Evolutionary conservation across 768 basidiomycete species (phyloP), one percentile per base, ranked within the genome.

Genomic region (Melanogaster broomeanus): DNA sequence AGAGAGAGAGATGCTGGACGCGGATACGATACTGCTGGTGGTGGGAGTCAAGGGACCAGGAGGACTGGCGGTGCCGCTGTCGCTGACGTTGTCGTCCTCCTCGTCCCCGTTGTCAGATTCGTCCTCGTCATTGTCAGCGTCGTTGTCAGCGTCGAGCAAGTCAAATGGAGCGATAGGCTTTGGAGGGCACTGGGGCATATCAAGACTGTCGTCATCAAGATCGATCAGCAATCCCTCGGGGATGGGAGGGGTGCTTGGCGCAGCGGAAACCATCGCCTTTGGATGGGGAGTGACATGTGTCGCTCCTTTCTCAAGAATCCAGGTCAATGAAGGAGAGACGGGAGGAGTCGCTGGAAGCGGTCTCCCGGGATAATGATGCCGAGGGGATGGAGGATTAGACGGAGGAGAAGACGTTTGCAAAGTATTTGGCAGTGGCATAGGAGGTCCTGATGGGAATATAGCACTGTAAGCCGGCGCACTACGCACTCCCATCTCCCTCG

Each of bases 161-260:
- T 68, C 60, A 16, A 60, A 58, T 1, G 64, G 68, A 3, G 53
- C 38, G 2, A 52, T 28, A 22, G 56, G 45, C 31, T 46, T 53
- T 6, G 51, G 34, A 24, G 54, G 16, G 2, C 52, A 31, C 27
- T 31, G 63, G 18, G 57, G 9, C 3, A 41, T 41, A 30, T 70
- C 69, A 10, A 71, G 59, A 42, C 66, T 71, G 22, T 64, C 62
- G 40, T 79, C 81, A 25, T 79, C 75, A 18, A 84, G 66, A 65
- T 85, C 80, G 52, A 85, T 84, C 25, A 84, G 66, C 19, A 82
- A 62, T 2, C 81, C 83, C 57, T 84, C 51, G 72, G 69, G 48
- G 72, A 79, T 58, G 72, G 60, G 62, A 69, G 76, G 55, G 67
- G 65, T 68, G 2, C 56, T 53, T 0, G 63, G 63, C 3, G 59